These are phyloP conservation scores for Fusarium torulosum DNA, from an alignment of 2,329 filamentous ascomycete genomes.

Conservation along the genomic window DNA sequence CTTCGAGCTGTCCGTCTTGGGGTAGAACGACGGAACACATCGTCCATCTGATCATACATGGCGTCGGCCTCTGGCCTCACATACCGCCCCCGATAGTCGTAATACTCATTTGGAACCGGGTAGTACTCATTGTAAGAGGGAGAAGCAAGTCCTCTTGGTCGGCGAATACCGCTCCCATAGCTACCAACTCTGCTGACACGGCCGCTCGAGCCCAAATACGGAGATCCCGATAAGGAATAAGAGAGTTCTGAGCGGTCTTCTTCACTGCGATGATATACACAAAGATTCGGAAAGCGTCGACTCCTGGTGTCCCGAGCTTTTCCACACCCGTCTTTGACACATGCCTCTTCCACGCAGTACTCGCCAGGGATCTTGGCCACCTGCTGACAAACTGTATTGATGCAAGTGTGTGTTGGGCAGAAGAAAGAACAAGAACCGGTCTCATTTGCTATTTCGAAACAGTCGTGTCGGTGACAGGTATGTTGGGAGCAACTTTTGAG, in stretches of 20 bases:
- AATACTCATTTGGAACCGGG: background rate
- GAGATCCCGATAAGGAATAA: background rate
- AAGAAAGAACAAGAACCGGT: slow-evolving; percentile 6
- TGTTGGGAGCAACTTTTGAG: slow-evolving; percentile 11
- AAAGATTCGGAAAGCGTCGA: background rate
- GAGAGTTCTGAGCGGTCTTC: fast-evolving
- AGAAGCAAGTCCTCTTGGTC: background rate
- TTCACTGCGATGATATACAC: background rate
- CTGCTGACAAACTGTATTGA: background rate
- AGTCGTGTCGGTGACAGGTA: background rate
- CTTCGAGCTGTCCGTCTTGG: background rate
- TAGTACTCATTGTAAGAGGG: background rate
- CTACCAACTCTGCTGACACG: background rate
- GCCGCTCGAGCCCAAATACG: background rate
- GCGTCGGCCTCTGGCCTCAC: background rate
- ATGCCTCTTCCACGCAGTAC: slow-evolving; percentile 17
- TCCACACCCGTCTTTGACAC: slow-evolving; percentile 6
- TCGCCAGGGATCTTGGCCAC: slow-evolving; percentile 15
- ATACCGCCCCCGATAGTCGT: background rate
- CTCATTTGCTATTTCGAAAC: background rate
- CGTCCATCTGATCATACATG: background rate
- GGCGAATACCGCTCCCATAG: background rate
- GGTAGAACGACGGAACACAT: background rate
- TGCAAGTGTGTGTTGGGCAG: slow-evolving; percentile 30
- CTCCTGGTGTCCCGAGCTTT: background rate